Percentiles rank a stretch among this genome's conserved stretches.
Evolutionary conservation across 257 asterid species (phyloP).

Genomic region (Penstemon newberryi): DNA sequence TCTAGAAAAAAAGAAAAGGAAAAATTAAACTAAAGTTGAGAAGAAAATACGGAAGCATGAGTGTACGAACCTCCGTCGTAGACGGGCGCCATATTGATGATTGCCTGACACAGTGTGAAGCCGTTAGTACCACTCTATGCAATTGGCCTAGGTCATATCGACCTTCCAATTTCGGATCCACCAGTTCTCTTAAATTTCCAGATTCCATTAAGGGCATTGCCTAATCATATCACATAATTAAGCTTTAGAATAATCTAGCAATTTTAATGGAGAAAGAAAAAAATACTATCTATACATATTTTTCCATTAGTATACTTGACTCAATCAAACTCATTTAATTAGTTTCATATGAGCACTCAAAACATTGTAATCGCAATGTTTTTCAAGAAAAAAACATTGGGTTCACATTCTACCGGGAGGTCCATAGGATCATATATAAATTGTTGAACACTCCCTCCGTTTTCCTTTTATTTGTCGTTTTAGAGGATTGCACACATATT

Average conservation of each 20-base stretch:
- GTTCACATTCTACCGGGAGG: too few relatives aligned
- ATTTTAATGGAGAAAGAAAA: background rate
- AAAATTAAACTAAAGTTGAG: background rate
- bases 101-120: slow-evolving; percentile 72
- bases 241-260: background rate
- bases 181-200: slow-evolving; percentile 63
- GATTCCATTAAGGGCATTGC: slow-evolving; percentile 82
- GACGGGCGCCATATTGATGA: slow-evolving; percentile 71
- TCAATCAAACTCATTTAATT: too few relatives aligned
- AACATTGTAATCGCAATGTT: too few relatives aligned
- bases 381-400: too few relatives aligned
- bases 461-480: too few relatives aligned
- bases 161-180: slow-evolving; percentile 68
- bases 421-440: too few relatives aligned
- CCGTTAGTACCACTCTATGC: slow-evolving; percentile 60
- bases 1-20: background rate
- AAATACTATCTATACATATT: too few relatives aligned
- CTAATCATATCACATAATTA: slow-evolving; percentile 31
- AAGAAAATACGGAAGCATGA: background rate
- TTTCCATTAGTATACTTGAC: too few relatives aligned
- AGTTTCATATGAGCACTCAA: too few relatives aligned
- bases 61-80: slow-evolving; percentile 59
- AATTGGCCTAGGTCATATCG: slow-evolving; percentile 60
- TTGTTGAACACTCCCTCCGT: too few relatives aligned
- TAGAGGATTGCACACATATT: too few relatives aligned